Evolutionary conservation across 371 early-diverging fungal species (phyloP), one percentile per base, ranked within the genome.

Genomic region (Rhizopus sp.): DNA sequence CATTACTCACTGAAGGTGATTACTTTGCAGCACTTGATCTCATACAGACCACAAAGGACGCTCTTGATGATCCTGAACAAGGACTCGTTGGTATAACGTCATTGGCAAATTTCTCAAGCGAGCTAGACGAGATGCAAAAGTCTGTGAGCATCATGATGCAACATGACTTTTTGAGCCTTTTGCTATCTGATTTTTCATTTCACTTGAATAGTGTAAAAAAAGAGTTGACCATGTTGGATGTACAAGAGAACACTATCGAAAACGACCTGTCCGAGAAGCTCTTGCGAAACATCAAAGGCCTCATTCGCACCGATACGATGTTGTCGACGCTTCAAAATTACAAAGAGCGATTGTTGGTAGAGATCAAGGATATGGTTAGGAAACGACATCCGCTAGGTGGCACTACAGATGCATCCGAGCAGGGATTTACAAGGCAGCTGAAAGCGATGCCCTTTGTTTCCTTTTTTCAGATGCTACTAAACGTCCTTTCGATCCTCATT

Each of bases 1-100:
- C 84, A 12, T 68, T 96, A 30, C 65, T 95, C 6, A 80, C 78
- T 0, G 87, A 89, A 39, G 85, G 86, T 5, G 90, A 96, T 64
- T 92, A 89, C 59, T 88, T 92, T 59, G 92, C 83, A 2, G 96
- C 96, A 5, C 65, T 97, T 63, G 91, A 92, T 58, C 66, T 96
- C 39, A 87, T 97, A 34, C 89, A 88, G 29, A 91, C 91, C 23
- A 86, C 93, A 5, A 85, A 84, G 35, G 51, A 44, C 17, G 65
- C 78, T 0, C 59, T 93, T 35, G 64, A 80, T 23, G 23, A 23
- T 23, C 23, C 23, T 23, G 12, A 87, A 82, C 7, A 70, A 57
- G 31, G 87, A 88, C 59, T 67, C 90, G 34, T 75, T 81, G 9
- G 73, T 83, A 83, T 89, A 0, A 68, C 70, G 17, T 84, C 85